Conservation (phyloP, 306 rosid genomes). For the Fragaria ananassa region DNA sequence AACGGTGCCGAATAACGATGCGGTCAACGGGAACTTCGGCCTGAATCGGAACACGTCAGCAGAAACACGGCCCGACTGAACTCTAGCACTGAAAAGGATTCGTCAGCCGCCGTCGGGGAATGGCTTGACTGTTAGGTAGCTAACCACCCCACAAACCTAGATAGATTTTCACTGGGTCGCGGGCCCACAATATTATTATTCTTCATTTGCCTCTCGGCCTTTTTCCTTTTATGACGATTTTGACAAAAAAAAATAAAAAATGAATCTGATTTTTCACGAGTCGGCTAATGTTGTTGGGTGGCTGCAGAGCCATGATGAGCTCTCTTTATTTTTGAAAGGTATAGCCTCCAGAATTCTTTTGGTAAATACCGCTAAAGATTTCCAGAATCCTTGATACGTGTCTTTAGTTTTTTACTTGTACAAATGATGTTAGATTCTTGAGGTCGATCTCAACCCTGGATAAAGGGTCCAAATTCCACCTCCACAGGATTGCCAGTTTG, state of each 20-base stretch:
- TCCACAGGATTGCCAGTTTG: too few species aligned
- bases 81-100: background rate
- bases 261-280: background rate
- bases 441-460: too few species aligned
- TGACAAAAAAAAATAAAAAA: too few species aligned
- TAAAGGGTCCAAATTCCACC: too few species aligned
- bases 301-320: background rate
- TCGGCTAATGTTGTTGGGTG: background rate
- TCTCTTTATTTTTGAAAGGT: too few species aligned
- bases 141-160: background rate
- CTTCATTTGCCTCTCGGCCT: background rate
- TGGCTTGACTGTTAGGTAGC: background rate
- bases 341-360: too few species aligned
- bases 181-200: background rate
- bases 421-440: too few species aligned
- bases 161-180: background rate
- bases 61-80: background rate
- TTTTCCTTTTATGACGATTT: background rate
- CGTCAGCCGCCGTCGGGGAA: slow-evolving; percentile 1
- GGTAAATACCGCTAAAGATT: too few species aligned
- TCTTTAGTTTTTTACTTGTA: too few species aligned
- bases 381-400: too few species aligned
- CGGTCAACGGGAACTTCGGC: background rate
- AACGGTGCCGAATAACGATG: background rate
- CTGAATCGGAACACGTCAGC: background rate